Percentiles rank a stretch among this genome's conserved stretches.
Conservation (phyloP, 2,329 filamentous ascomycete species). For the Hymenoscyphus fraxineus region DNA sequence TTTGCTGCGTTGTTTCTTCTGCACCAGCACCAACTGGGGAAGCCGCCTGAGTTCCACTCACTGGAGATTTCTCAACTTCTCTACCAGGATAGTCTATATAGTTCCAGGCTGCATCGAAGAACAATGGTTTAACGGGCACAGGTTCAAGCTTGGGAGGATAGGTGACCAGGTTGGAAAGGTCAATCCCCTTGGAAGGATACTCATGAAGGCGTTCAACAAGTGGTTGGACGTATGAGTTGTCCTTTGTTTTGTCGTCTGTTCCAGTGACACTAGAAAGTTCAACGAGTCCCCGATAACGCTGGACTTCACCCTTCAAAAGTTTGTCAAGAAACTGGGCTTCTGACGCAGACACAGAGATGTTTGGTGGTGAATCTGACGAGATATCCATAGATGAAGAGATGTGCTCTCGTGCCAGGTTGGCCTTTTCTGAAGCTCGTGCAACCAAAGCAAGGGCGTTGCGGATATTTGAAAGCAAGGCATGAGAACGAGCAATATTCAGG, state of each 20-base stretch:
- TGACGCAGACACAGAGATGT: constrained; percentile 60
- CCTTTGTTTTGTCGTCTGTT: constrained; percentile 36
- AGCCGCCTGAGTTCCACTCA: constrained; percentile 18
- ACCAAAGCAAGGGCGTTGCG: constrained; percentile 83
- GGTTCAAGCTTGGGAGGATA: constrained; percentile 81
- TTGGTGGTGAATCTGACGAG: constrained; percentile 51
- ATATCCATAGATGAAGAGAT: constrained; percentile 40
- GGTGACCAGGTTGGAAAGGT: constrained; percentile 76
- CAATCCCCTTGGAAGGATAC: constrained; percentile 65
- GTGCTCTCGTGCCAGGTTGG: constrained; percentile 47
- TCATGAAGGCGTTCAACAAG: constrained; percentile 71
- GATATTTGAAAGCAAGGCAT: constrained; percentile 67
- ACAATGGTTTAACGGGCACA: constrained; percentile 89
- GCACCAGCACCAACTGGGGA: constrained; percentile 32
- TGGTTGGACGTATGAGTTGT: constrained; percentile 44
- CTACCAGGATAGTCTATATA: constrained; percentile 88
- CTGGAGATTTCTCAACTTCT: constrained; percentile 34
- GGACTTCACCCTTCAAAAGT: constrained; percentile 67
- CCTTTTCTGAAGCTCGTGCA: constrained; percentile 64
- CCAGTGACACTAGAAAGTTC: constrained; percentile 66
- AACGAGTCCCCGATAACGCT: constrained; percentile 80
- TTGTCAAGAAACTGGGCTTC: constrained; percentile 57
- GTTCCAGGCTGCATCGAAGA: constrained; percentile 96
- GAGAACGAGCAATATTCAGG: constrained; percentile 79
- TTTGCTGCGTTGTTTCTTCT: constrained; percentile 46